phyloP scores from a whole-genome alignment of 2,329 filamentous ascomycete species.

The Erysiphe neolycopersici region DNA sequence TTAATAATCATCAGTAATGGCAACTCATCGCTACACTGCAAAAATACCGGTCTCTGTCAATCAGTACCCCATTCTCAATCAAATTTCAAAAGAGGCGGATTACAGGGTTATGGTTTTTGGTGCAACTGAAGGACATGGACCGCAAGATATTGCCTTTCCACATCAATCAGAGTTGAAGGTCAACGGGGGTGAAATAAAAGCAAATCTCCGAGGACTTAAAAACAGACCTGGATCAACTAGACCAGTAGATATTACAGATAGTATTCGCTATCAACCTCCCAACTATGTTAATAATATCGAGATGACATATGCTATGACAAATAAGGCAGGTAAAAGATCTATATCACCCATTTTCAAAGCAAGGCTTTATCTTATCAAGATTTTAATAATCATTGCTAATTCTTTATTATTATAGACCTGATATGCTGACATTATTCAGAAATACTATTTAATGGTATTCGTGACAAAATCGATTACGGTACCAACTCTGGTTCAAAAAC shows the following conservation, averaged over 20 bases:
- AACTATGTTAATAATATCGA: constrained; percentile 46
- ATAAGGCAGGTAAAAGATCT: constrained; percentile 33
- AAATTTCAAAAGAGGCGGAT: constrained; percentile 7
- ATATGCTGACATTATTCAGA: constrained; percentile 20
- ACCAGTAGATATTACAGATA: constrained; percentile 68
- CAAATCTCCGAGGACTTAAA: constrained; percentile 84
- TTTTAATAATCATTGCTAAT: background rate
- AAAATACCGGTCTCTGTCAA: constrained; percentile 29
- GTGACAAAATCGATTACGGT: constrained; percentile 51
- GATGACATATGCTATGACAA: constrained; percentile 78
- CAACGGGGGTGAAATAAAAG: constrained; percentile 66
- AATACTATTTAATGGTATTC: constrained; percentile 44
- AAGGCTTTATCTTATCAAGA: background rate
- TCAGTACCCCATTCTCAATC: constrained; percentile 17
- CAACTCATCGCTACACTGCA: constrained; percentile 18
- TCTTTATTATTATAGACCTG: background rate
- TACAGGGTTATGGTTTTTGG: constrained; percentile 64
- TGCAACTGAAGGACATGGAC: constrained; percentile 31
- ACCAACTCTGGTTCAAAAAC: constrained; percentile 38
- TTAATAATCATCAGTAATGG: constrained; percentile 10
- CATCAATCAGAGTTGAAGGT: constrained; percentile 80
- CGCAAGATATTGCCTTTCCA: constrained; percentile 66
- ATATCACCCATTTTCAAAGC: background rate
- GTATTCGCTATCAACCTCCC: constrained; percentile 38
- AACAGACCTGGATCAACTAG: constrained; percentile 88